A percentile compares a stretch with the other conserved stretches of the same genome.
These are phyloP conservation scores for Colletotrichum ledebouriae DNA, from an alignment of 2,329 filamentous ascomycete genomes.

Conservation along the genomic window DNA sequence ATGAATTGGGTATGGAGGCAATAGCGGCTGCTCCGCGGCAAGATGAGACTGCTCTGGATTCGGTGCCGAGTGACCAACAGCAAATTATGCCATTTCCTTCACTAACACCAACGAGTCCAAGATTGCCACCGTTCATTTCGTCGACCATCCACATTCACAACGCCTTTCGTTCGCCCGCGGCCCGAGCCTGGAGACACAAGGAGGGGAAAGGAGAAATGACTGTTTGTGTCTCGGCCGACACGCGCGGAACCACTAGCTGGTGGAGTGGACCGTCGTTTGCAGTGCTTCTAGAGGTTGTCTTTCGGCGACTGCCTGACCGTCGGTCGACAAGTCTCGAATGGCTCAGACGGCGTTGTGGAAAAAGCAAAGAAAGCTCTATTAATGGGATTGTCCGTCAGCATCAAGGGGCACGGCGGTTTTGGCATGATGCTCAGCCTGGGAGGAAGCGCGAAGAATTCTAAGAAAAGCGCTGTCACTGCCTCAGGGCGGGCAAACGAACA, in stretches of 20 bases:
- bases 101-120: background rate
- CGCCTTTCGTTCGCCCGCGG: conserved; percentile 20
- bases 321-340: background rate
- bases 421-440: conserved; percentile 5
- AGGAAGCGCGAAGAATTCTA: conserved; percentile 16
- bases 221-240: conserved; percentile 34
- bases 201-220: conserved; percentile 14
- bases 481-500: conserved; percentile 29
- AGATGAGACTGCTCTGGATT: background rate
- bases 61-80: conserved; percentile 14
- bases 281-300: background rate
- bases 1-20: conserved; percentile 26
- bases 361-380: conserved; percentile 21
- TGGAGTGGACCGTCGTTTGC: background rate
- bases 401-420: conserved; percentile 3
- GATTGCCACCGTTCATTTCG: conserved; percentile 11
- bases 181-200: background rate
- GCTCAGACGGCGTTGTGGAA: conserved; percentile 11
- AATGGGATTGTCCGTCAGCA: conserved; percentile 13
- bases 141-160: conserved; percentile 20
- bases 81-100: conserved; percentile 23
- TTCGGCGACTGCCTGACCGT: background rate
- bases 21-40: conserved; percentile 16
- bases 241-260: too few species aligned
- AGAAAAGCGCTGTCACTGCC: conserved; percentile 39